Percentiles rank a stretch among this genome's conserved stretches.
Evolutionary conservation across 148 eudicot species (phyloP).

Genomic region (Vaccinium macrocarpon): DNA sequence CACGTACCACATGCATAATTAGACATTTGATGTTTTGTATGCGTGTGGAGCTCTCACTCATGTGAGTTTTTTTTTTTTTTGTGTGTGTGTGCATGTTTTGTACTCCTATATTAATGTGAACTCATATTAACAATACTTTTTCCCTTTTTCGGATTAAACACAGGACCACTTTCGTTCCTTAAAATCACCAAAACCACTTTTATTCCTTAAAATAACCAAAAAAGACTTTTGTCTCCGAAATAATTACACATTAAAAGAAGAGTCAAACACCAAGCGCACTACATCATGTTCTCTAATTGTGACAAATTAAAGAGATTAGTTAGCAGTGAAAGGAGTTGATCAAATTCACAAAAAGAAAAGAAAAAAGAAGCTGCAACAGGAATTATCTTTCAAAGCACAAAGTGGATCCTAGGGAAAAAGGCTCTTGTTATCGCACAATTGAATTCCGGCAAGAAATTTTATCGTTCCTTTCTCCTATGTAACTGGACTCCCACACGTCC

Average conservation of each 20-base stretch:
- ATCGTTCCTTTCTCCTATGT: background rate
- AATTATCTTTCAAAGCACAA: background rate
- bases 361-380: background rate
- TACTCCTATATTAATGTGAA: background rate
- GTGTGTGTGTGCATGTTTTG: too few species aligned
- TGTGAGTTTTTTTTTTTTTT: too few species aligned
- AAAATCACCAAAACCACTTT: background rate
- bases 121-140: background rate
- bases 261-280: background rate
- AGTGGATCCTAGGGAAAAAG: slow-evolving; percentile 14
- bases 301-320: background rate
- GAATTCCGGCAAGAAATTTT: background rate
- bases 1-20: background rate
- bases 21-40: too few species aligned
- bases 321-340: background rate
- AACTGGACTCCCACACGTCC: background rate
- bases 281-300: background rate
- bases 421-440: background rate
- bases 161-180: background rate
- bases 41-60: background rate
- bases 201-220: too few species aligned
- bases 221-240: background rate
- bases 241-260: slow-evolving; percentile 13
- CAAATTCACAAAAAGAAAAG: background rate
- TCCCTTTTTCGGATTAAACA: background rate